phyloP scores from a whole-genome alignment of 805 yeast species.

The Nakazawaea peltata region DNA sequence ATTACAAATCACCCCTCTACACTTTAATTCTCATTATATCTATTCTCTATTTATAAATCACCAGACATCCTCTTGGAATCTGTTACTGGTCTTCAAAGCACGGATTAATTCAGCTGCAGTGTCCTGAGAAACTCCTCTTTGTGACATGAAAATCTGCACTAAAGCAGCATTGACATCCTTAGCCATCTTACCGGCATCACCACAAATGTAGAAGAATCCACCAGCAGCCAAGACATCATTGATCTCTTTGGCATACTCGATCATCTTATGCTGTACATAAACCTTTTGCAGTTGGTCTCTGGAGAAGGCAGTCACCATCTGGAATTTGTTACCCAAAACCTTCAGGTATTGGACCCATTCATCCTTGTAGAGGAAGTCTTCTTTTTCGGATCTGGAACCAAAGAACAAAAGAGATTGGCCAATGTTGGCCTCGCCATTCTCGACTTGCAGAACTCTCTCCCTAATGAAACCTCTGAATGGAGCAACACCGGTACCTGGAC shows the following conservation, averaged over 20 bases:
- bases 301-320: slow-evolving; percentile 78
- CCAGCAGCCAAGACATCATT: slow-evolving; percentile 53
- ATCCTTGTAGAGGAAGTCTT: slow-evolving; percentile 78
- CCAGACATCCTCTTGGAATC: slow-evolving; percentile 98
- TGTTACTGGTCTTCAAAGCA: slow-evolving; percentile 72
- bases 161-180: slow-evolving; percentile 79
- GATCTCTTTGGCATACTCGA: slow-evolving; percentile 43
- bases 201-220: slow-evolving; percentile 91
- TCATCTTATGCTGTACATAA: slow-evolving; percentile 79
- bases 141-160: slow-evolving; percentile 49
- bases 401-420: slow-evolving; percentile 77
- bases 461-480: slow-evolving; percentile 94
- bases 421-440: slow-evolving; percentile 38
- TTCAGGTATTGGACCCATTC: slow-evolving; percentile 82
- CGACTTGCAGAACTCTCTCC: slow-evolving; percentile 62
- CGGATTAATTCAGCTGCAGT: slow-evolving; percentile 74
- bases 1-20: too few relatives aligned
- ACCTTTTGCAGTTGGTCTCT: slow-evolving; percentile 58
- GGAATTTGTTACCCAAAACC: slow-evolving; percentile 51
- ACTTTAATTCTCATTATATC: too few relatives aligned
- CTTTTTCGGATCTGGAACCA: slow-evolving; percentile 75
- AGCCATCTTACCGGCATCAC: slow-evolving; percentile 95
- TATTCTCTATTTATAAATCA: slow-evolving; percentile 25
- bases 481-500: slow-evolving; percentile 99
- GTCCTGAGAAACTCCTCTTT: slow-evolving; percentile 54